Percentiles rank a stretch among this genome's conserved stretches.
Conservation (phyloP, 768 basidiomycete genomes). For the Lactarius sanguifluus region DNA sequence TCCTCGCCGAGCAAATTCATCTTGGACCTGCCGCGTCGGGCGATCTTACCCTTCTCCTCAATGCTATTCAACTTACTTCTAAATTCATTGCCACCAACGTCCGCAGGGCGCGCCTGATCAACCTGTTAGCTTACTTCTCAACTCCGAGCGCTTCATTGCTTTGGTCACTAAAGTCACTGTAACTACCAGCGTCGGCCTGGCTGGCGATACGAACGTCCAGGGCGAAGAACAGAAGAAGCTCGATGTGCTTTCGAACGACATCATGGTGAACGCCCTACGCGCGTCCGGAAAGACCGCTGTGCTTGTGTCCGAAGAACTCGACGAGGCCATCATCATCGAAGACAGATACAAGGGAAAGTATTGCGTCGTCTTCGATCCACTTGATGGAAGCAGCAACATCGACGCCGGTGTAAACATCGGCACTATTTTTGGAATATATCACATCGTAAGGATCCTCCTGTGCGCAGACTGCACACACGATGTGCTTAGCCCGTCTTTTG, state of each 20-base stretch:
- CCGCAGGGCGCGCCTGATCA: constrained; percentile 94
- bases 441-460: constrained; percentile 57
- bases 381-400: constrained; percentile 98
- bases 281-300: constrained; percentile 97
- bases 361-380: constrained; percentile 98
- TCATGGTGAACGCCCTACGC: constrained; percentile 96
- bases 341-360: constrained; percentile 79
- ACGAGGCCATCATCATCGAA: constrained; percentile 89
- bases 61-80: constrained; percentile 93
- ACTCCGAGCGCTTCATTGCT: constrained; percentile 7
- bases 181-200: constrained; percentile 79
- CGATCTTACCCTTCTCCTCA: constrained; percentile 91
- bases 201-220: constrained; percentile 94
- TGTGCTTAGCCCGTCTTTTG: constrained; percentile 16
- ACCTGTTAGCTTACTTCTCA: constrained; percentile 62
- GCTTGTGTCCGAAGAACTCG: constrained; percentile 94
- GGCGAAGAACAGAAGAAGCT: constrained; percentile 99
- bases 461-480: background rate
- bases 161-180: constrained; percentile 13
- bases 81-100: constrained; percentile 99
- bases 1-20: constrained; percentile 81
- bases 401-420: constrained; percentile 99
- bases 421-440: constrained; percentile 97
- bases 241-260: constrained; percentile 96
- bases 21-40: constrained; percentile 84